A percentile compares a stretch with the other conserved stretches of the same genome.
phyloP scores from a whole-genome alignment of 345 rosid genomes.

The Crucihimalaya himalaica region DNA sequence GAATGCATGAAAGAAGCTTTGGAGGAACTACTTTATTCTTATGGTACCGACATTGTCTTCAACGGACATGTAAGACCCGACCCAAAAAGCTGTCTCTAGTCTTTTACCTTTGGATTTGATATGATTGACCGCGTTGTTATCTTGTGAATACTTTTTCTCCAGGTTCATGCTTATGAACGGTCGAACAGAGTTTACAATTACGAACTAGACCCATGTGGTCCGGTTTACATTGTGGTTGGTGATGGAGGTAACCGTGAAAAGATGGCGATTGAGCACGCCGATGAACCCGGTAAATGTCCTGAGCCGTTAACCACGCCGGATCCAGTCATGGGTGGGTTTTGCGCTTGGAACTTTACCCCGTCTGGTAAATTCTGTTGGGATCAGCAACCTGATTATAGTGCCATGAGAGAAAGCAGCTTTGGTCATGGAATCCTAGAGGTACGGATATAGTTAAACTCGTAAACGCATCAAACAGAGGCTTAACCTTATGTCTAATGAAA shows the following conservation, averaged over 20 bases:
- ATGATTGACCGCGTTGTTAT: background rate
- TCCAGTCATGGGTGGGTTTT: conserved; percentile 60
- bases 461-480: background rate
- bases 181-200: conserved; percentile 84
- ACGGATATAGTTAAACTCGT: background rate
- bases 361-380: conserved; percentile 89
- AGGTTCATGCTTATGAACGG: conserved; percentile 97
- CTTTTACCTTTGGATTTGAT: background rate
- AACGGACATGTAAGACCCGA: conserved; percentile 65
- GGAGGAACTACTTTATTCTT: conserved; percentile 69
- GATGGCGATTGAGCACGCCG: conserved; percentile 70
- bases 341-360: conserved; percentile 76
- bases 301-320: conserved; percentile 65
- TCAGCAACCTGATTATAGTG: conserved; percentile 86
- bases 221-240: conserved; percentile 72
- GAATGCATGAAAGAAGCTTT: conserved; percentile 90
- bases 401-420: conserved; percentile 88
- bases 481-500: background rate
- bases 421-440: conserved; percentile 98
- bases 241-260: conserved; percentile 82
- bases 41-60: conserved; percentile 79
- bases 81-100: background rate
- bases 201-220: conserved; percentile 80
- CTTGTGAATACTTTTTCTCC: background rate
- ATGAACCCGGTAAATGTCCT: conserved; percentile 90